A percentile compares a stretch with the other conserved stretches of the same genome.
phyloP scores from a whole-genome alignment of 192 early-diverging fungal genomes.

The Diversispora epigaea region DNA sequence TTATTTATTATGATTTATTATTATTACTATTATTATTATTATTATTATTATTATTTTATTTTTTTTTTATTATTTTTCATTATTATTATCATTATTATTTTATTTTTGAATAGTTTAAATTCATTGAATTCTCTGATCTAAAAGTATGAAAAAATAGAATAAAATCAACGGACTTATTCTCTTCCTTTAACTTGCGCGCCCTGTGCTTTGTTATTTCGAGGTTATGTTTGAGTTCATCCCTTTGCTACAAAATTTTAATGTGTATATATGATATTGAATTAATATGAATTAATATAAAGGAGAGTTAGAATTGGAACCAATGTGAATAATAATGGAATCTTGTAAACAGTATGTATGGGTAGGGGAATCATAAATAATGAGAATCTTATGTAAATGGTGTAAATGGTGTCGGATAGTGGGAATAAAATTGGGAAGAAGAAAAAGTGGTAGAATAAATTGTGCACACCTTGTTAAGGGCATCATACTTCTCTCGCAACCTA shows the following conservation, averaged over 20 bases:
- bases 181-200: slow-evolving; percentile 24
- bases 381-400: not conserved
- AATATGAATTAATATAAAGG: not conserved
- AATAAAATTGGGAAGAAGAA: too few species aligned
- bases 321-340: not conserved
- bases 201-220: slow-evolving; percentile 25
- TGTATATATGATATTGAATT: not conserved
- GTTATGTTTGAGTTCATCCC: slow-evolving; percentile 28
- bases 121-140: not conserved
- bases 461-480: slow-evolving; percentile 25
- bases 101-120: not conserved
- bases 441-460: too few species aligned
- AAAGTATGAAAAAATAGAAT: not conserved
- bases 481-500: slow-evolving; percentile 28
- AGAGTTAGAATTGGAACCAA: not conserved
- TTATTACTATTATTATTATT: too few species aligned
- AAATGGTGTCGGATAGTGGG: too few species aligned
- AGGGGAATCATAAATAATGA: not conserved
- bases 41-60: not conserved
- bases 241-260: slow-evolving; percentile 11
- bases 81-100: not conserved
- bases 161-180: slow-evolving; percentile 23
- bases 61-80: not conserved
- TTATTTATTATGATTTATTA: too few species aligned
- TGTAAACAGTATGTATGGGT: not conserved